phyloP scores from a whole-genome alignment of 306 rosid species.

The Vicia faba region DNA sequence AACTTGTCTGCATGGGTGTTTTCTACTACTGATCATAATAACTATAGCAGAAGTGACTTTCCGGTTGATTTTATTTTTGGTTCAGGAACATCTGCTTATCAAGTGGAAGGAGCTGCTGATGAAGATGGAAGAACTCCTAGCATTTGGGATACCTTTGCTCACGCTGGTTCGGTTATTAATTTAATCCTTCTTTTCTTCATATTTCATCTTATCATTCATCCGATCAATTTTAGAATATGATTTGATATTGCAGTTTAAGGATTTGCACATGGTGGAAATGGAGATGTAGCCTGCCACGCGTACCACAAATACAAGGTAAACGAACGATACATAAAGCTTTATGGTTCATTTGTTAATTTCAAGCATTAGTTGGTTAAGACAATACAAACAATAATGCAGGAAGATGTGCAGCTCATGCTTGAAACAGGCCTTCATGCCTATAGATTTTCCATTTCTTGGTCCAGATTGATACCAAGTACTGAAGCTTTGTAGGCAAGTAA shows the following conservation, averaged over 20 bases:
- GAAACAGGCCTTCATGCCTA: slow-evolving; percentile 68
- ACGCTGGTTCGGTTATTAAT: slow-evolving; percentile 42
- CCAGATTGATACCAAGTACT: slow-evolving; percentile 70
- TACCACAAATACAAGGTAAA: slow-evolving; percentile 77
- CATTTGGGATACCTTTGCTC: slow-evolving; percentile 68
- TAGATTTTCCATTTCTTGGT: slow-evolving; percentile 87
- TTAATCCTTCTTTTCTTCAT: not conserved
- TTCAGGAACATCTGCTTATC: slow-evolving; percentile 73
- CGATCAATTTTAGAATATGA: not conserved
- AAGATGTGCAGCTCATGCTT: slow-evolving; percentile 74
- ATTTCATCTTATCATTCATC: not conserved
- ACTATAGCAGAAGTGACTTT: slow-evolving; percentile 56
- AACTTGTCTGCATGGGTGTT: not conserved
- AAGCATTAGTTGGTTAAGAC: too few species aligned
- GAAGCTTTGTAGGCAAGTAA: not conserved
- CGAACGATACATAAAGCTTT: not conserved
- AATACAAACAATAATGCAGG: slow-evolving; percentile 45
- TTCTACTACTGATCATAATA: not conserved
- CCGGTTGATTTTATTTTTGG: slow-evolving; percentile 64
- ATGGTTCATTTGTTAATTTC: not conserved
- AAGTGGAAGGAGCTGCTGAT: slow-evolving; percentile 72
- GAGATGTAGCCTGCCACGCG: slow-evolving; percentile 64
- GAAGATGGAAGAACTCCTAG: slow-evolving; percentile 78
- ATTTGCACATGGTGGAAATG: slow-evolving; percentile 45
- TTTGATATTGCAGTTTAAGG: slow-evolving; percentile 30